phyloP scores from a whole-genome alignment of 2,329 filamentous ascomycete species.

The Hymenoscyphus fructigenus region DNA sequence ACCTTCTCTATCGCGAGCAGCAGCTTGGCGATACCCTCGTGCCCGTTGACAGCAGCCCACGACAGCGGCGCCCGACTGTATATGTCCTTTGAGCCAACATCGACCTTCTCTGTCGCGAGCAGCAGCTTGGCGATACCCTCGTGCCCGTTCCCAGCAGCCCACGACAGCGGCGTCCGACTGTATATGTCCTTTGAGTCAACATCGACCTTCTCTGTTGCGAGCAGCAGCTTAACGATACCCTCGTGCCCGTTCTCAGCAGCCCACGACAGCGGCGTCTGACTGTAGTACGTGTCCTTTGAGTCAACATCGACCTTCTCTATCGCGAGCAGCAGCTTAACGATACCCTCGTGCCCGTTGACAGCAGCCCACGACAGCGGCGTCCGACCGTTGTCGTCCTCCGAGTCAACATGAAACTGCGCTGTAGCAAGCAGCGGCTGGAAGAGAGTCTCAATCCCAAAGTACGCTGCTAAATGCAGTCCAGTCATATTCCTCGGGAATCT shows the following conservation, averaged over 20 bases:
- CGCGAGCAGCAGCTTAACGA: constrained; percentile 15
- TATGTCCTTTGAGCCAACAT: too few species aligned
- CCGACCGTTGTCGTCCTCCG: neutral
- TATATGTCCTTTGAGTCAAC: neutral
- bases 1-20: too few species aligned
- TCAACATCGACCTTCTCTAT: constrained; percentile 12
- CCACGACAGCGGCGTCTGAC: constrained; percentile 10
- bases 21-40: too few species aligned
- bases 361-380: constrained; percentile 16
- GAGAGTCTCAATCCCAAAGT: constrained; percentile 24
- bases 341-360: constrained; percentile 12
- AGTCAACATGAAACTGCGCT: too few species aligned
- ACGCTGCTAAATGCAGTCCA: constrained; percentile 29
- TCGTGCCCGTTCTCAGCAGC: constrained; percentile 16
- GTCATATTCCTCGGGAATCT: constrained; percentile 18
- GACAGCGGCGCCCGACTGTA: too few species aligned
- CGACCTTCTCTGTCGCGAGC: too few species aligned
- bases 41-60: too few species aligned
- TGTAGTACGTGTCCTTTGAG: neutral
- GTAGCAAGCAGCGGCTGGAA: neutral
- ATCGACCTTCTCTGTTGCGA: constrained; percentile 8
- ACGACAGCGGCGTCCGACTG: constrained; percentile 8
- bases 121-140: constrained; percentile 11
- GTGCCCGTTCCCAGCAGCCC: constrained; percentile 15
- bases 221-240: constrained; percentile 12